phyloP scores from a whole-genome alignment of 73 alveolate species.

The Symbiodinium natans region DNA sequence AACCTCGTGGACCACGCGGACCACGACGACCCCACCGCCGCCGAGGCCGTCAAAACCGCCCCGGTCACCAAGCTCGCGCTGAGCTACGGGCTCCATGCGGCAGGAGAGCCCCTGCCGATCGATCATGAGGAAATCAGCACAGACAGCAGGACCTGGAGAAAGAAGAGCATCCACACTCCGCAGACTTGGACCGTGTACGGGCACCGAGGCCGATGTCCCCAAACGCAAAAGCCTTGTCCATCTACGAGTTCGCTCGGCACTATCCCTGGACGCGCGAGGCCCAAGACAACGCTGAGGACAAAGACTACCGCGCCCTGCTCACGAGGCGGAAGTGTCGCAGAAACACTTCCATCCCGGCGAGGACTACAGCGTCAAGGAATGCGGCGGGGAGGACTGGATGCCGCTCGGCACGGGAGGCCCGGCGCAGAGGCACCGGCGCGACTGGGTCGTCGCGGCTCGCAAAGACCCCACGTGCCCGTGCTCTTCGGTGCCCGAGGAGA shows the following conservation, averaged over 20 bases:
- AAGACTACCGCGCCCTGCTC: conserved; percentile 13
- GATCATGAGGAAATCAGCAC: no score
- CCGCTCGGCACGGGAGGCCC: not conserved
- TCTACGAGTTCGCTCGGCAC: conserved; percentile 22
- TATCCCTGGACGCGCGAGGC: not conserved
- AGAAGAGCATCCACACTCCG: not conserved
- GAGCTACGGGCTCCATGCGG: not conserved
- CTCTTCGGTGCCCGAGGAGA: not conserved
- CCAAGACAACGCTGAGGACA: not conserved
- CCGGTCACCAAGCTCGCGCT: not conserved
- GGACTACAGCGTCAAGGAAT: not conserved
- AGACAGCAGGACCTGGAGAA: not conserved
- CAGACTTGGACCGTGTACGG: not conserved
- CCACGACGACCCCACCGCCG: no score
- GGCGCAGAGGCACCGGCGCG: not conserved
- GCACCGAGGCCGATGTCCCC: not conserved
- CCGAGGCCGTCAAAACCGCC: not conserved
- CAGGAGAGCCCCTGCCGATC: conserved; percentile 23
- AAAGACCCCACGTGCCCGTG: not conserved
- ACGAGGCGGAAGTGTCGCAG: not conserved
- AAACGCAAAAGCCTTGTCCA: not conserved
- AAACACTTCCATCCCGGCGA: not conserved
- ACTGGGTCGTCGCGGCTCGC: not conserved
- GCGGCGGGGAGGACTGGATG: not conserved
- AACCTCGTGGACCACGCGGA: no score